Base-by-base conservation (phyloP, 148 eudicot genomes). In the Vaccinium vitisidaea region DNA sequence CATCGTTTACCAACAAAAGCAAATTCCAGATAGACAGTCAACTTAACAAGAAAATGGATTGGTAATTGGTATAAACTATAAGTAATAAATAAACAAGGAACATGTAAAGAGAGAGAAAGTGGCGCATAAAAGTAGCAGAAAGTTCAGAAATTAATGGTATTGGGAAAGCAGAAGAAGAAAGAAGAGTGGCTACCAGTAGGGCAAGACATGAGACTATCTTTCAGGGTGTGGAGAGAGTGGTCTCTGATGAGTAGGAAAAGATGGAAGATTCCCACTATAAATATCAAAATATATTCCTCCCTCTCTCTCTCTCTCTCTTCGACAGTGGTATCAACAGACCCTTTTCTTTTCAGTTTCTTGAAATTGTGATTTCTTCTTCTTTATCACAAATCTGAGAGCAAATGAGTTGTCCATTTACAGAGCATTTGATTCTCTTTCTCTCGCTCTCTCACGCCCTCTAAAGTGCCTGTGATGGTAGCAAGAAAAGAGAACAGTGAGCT, bases 351-450 rank as follows among this genome's bases (percentile, higher is more conserved):
- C 54, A 77, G 54, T 27, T 59, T 50, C 75, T 67, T 36, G 30
- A 49, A 52, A n/a, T 52, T 50, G 63, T 52, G 63, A 67, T 65
- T 84, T 79, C 83, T 43, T 65, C 79, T 69, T 27, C 74, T 59
- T 67, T 80, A 16, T 76, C 48, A 21, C 8, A 84, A 9, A 71
- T 65, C 48, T 48, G 58, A 82, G 56, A 69, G 77, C 59, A 65
- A 79, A 84, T 52, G 59, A 79, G n/a, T 19, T 55, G 79, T 15
- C 83, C 87, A 70, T 73, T 16, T 36, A 8, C 69, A 87, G 79
- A 89, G 89, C 73, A 87, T 32, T 82, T 81, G 83, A 89, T 87
- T 84, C 85, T 81, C 65, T 58, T 52, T 49, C 55, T 48, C 30
- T 76, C 79, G 49, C 82, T 32, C 49, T 15, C 75, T 53, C 81